phyloP scores from a whole-genome alignment of 148 eudicot species.

The Gaultheria prostrata region DNA sequence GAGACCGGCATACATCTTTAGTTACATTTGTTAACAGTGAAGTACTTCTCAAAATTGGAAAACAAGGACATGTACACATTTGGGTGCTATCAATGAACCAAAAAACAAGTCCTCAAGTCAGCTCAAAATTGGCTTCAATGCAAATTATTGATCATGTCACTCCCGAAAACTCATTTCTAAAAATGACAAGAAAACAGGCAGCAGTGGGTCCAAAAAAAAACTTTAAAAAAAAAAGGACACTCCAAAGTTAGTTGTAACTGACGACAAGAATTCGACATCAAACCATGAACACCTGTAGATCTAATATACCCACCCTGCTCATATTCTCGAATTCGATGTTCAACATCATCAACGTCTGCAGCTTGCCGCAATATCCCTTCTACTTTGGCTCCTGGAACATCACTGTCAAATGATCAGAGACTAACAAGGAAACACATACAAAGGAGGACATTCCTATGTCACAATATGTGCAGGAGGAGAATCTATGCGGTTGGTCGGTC shows the following conservation, averaged over 20 bases:
- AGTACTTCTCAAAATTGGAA: background rate
- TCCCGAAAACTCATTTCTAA: background rate
- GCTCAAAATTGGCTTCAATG: background rate
- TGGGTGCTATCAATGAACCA: background rate
- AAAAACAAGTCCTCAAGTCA: background rate
- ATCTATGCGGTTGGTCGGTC: background rate
- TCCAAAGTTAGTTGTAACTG: background rate
- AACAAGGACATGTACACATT: background rate
- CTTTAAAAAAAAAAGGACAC: background rate
- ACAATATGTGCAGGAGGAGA: background rate
- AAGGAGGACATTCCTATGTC: conserved; percentile 1
- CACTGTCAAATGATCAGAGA: conserved; percentile 15
- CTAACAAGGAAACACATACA: background rate
- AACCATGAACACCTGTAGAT: conserved; percentile 5
- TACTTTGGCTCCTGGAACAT: conserved; percentile 62
- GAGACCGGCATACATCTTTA: background rate
- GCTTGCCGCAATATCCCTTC: conserved; percentile 99
- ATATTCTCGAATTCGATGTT: conserved; percentile 76
- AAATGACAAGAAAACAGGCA: background rate
- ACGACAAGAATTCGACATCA: background rate
- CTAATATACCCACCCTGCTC: conserved; percentile 64
- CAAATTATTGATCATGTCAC: background rate
- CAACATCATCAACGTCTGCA: conserved; percentile 96
- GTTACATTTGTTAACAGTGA: background rate
- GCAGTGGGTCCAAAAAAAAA: background rate